Percentiles rank a stretch among this genome's conserved stretches.
Evolutionary conservation across 2,329 filamentous ascomycete species (phyloP).

Genomic region (Verticillium dahliae): DNA sequence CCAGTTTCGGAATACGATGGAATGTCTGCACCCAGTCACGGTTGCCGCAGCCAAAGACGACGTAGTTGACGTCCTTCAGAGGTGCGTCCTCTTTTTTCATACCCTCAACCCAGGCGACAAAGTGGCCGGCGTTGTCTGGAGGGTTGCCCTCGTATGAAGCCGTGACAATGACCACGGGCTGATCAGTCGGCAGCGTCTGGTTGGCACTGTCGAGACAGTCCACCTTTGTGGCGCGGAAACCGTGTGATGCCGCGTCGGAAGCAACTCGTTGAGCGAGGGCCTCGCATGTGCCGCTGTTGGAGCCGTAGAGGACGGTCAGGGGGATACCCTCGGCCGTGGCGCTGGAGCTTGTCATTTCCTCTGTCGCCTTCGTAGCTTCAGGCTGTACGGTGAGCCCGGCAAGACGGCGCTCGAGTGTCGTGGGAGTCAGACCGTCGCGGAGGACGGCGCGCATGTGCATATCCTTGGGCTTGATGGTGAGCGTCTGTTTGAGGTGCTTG

Average conservation of each 20-base stretch:
- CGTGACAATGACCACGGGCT: slow-evolving; percentile 56
- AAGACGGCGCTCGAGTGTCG: slow-evolving; percentile 38
- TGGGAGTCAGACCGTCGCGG: slow-evolving; percentile 30
- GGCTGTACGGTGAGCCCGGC: slow-evolving; percentile 18
- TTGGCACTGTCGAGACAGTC: slow-evolving; percentile 52
- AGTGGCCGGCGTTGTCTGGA: slow-evolving; percentile 61
- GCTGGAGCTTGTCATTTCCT: neutral
- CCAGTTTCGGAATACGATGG: slow-evolving; percentile 57
- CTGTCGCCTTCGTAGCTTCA: neutral
- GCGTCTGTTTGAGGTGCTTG: slow-evolving; percentile 42
- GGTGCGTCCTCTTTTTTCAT: slow-evolving; percentile 36
- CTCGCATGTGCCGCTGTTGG: slow-evolving; percentile 64
- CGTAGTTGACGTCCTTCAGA: slow-evolving; percentile 50
- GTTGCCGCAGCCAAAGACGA: slow-evolving; percentile 60
- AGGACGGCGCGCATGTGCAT: slow-evolving; percentile 53
- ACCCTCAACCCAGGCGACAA: slow-evolving; percentile 55
- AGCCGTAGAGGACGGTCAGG: slow-evolving; percentile 61
- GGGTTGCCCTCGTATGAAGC: slow-evolving; percentile 66
- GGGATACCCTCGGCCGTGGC: slow-evolving; percentile 19
- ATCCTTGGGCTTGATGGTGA: slow-evolving; percentile 55
- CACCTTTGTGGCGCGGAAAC: slow-evolving; percentile 44
- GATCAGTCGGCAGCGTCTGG: slow-evolving; percentile 46
- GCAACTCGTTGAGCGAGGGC: slow-evolving; percentile 55
- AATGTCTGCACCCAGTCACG: slow-evolving; percentile 57
- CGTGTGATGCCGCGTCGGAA: slow-evolving; percentile 44